phyloP scores from a whole-genome alignment of 2,329 filamentous ascomycete genomes.

The Sphaerulina vaccinii region DNA sequence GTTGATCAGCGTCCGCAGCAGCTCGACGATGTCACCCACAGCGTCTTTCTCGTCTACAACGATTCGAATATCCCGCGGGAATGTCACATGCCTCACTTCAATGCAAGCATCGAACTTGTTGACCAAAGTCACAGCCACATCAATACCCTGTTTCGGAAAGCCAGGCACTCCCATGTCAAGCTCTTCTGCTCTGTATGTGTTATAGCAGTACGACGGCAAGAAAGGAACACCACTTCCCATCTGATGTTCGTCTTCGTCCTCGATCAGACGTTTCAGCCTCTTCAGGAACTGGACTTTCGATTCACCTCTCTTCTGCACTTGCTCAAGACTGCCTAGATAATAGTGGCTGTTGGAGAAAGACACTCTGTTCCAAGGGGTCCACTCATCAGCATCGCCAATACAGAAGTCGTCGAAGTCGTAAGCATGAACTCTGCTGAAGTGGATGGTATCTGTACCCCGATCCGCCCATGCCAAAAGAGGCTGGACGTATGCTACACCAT shows the following conservation, averaged over 20 bases:
- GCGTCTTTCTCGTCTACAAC: constrained; percentile 3
- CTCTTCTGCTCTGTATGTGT: background rate
- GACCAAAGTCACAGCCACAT: constrained; percentile 14
- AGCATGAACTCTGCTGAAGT: constrained; percentile 5
- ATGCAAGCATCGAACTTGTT: constrained; percentile 1
- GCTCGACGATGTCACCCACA: constrained; percentile 3
- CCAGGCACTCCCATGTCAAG: background rate
- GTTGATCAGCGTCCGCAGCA: constrained; percentile 6
- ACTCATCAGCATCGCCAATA: constrained; percentile 12
- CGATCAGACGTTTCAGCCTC: constrained; percentile 1
- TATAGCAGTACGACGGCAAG: constrained; percentile 15
- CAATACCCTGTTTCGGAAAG: constrained; percentile 14
- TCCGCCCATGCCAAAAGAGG: constrained; percentile 6
- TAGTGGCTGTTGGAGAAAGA: background rate
- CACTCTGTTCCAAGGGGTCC: background rate
- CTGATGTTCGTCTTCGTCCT: constrained; percentile 1
- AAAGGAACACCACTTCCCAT: constrained; percentile 15
- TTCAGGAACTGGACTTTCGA: background rate
- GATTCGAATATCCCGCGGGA: constrained; percentile 11
- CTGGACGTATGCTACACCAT: constrained; percentile 7
- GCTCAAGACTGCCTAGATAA: constrained; percentile 5
- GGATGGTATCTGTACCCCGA: background rate
- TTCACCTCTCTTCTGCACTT: background rate
- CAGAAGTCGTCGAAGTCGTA: constrained; percentile 18
- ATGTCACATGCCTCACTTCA: background rate